Base-by-base conservation (phyloP, 805 yeast genomes). In the Metschnikowia santaceciliae region DNA sequence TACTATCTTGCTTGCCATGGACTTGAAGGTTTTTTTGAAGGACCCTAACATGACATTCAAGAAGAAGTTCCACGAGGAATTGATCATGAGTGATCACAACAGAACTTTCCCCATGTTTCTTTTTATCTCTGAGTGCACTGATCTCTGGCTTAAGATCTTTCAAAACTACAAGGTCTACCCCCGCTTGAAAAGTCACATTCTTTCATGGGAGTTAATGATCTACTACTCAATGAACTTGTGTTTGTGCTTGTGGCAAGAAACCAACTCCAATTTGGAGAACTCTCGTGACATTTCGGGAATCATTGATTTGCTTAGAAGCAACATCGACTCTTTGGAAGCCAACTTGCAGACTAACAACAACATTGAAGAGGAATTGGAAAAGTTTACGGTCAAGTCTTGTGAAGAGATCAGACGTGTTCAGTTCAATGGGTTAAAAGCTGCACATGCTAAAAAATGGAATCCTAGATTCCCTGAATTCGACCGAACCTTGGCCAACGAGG, bases 231-330 rank as follows among this genome's bases (percentile, higher is more conserved):
- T 86, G 78, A 72, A 75, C 36, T 79, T 79, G 53, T 75, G 84
- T 49, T 69, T 86, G 57, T 74, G 76, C 38, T 69, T 85, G 40
- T 87, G 94, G 92, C 80, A 78, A 54, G 79, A 75, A 46, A 79
- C 91, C 0, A 72, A 73, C 36, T 85, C 89, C 1, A 66, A 62
- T 49, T 60, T 68, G 49, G 68, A 64, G 26, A 72, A 72, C 43
- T 54, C 57, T 0, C 78, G 70, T 13, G 88, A 87, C 61, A 73
- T 80, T 39, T 77, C 76, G 3, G 75, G 79, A 42, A 70, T 84
- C 14, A 62, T 76, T 36, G 68, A 75, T 32, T 66, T 84, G 38
- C 65, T 86, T 32, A 63, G 51, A 14, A 60, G 68, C 32, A 63
- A 66, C 47, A 55, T 71, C 19, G 58, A 62, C 22, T 36, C 49